A percentile compares a stretch with the other conserved stretches of the same genome.
Evolutionary conservation across 306 rosid species (phyloP).

Genomic region (Pueraria montana): DNA sequence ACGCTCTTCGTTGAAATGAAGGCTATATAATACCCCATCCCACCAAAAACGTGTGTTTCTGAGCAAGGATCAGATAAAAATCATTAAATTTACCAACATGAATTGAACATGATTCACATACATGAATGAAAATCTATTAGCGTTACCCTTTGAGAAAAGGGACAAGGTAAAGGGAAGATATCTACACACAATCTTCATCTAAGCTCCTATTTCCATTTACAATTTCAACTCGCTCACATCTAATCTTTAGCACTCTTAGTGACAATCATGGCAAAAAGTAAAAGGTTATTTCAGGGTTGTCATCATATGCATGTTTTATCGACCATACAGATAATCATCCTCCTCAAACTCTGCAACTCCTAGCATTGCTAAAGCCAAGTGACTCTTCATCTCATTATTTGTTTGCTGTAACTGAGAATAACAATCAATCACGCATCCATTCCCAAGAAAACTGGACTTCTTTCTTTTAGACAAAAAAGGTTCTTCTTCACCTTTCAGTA

Average conservation of each 20-base stretch:
- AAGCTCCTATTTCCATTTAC: conserved; percentile 70
- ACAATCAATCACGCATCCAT: conserved; percentile 80
- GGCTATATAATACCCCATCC: background rate
- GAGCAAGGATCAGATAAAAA: conserved; percentile 29
- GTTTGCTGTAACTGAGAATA: conserved; percentile 75
- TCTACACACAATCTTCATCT: conserved; percentile 58
- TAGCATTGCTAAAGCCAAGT: conserved; percentile 91
- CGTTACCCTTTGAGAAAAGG: conserved; percentile 48
- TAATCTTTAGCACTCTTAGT: conserved; percentile 45
- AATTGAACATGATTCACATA: conserved; percentile 40
- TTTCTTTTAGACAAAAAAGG: conserved; percentile 64
- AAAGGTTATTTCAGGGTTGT: conserved; percentile 5
- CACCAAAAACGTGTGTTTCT: conserved; percentile 14
- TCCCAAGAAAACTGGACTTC: conserved; percentile 79
- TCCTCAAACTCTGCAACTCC: conserved; percentile 95
- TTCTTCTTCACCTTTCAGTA: conserved; percentile 83
- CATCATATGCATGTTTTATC: conserved; percentile 48
- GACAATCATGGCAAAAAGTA: conserved; percentile 55
- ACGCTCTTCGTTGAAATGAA: conserved; percentile 22
- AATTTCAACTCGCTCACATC: conserved; percentile 53
- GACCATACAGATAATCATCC: conserved; percentile 74
- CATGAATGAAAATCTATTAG: conserved; percentile 49
- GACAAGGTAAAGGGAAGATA: conserved; percentile 55
- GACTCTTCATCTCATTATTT: conserved; percentile 84
- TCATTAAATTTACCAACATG: conserved; percentile 28